Conservation (phyloP, 2,329 filamentous ascomycete genomes). For the Leptographium procerum region DNA sequence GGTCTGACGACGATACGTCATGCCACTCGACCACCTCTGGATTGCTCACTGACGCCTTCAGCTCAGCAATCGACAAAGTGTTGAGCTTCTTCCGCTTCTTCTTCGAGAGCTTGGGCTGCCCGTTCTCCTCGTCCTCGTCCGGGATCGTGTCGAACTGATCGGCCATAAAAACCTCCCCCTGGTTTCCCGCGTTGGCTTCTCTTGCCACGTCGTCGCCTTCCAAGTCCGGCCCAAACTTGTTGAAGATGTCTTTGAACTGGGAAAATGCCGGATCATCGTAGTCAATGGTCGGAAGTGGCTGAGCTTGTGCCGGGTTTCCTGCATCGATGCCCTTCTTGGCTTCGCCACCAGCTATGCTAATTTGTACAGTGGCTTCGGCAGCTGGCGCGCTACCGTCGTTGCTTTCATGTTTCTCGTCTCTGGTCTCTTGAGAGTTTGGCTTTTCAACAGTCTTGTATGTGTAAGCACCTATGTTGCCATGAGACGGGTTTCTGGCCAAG, state of each 20-base stretch:
- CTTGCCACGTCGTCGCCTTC: slow-evolving; percentile 53
- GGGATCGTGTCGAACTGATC: slow-evolving; percentile 80
- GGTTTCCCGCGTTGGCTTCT: slow-evolving; percentile 58
- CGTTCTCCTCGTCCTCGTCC: slow-evolving; percentile 61
- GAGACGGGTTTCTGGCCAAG: not conserved
- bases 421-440: not conserved
- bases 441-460: not conserved
- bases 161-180: slow-evolving; percentile 74
- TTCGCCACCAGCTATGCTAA: not conserved
- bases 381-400: slow-evolving; percentile 11
- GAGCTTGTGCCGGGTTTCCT: slow-evolving; percentile 32
- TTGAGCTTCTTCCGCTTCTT: slow-evolving; percentile 88
- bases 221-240: slow-evolving; percentile 59
- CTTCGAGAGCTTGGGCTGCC: slow-evolving; percentile 67
- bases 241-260: slow-evolving; percentile 73
- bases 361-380: slow-evolving; percentile 9
- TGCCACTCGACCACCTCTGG: slow-evolving; percentile 98
- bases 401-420: slow-evolving; percentile 6
- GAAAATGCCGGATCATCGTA: slow-evolving; percentile 68
- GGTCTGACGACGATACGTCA: slow-evolving; percentile 83
- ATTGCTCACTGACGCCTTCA: slow-evolving; percentile 82
- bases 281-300: slow-evolving; percentile 36
- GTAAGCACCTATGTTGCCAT: not conserved
- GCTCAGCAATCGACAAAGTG: slow-evolving; percentile 82
- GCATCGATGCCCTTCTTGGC: slow-evolving; percentile 22